These are phyloP conservation scores for Plectosphaerella sp. DNA, from an alignment of 2,329 filamentous ascomycete species.

Conservation along the genomic window DNA sequence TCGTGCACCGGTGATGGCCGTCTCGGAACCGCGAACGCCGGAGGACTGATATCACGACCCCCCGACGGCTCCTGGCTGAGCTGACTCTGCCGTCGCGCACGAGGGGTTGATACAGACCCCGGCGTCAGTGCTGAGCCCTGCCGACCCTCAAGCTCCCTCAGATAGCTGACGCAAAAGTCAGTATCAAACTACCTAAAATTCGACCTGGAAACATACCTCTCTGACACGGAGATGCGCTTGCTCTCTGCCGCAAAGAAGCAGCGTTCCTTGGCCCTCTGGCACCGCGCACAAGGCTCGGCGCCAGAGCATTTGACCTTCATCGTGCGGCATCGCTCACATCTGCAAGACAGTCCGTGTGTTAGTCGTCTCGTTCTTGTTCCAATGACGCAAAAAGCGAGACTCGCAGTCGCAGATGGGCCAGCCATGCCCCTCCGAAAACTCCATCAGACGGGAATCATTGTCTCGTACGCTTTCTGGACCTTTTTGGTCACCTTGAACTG, in stretches of 20 bases:
- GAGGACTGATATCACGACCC: background rate
- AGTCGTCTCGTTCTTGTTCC: background rate
- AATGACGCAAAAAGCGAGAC: background rate
- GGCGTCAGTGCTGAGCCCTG: background rate
- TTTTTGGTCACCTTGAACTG: constrained; percentile 14
- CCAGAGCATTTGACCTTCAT: constrained; percentile 19
- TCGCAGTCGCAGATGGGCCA: background rate
- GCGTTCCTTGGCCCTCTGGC: constrained; percentile 12
- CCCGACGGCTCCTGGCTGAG: background rate
- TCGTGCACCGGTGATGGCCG: background rate
- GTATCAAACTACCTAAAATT: background rate
- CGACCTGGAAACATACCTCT: constrained; percentile 8
- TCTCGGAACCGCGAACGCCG: background rate
- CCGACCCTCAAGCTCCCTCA: constrained; percentile 10
- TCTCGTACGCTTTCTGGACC: constrained; percentile 12
- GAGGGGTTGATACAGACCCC: background rate
- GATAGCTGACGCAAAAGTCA: constrained; percentile 2
- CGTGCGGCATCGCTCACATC: constrained; percentile 15
- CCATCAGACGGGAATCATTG: background rate
- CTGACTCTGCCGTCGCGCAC: background rate
- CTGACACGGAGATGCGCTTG: constrained; percentile 15
- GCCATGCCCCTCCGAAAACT: background rate
- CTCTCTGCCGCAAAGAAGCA: constrained; percentile 15
- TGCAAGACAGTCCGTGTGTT: constrained; percentile 16
- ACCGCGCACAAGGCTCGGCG: constrained; percentile 15